Percentiles rank a stretch among this genome's conserved stretches.
These are phyloP conservation scores for Diaporthe destruens DNA, from an alignment of 2,329 filamentous ascomycete genomes.

Conservation along the genomic window DNA sequence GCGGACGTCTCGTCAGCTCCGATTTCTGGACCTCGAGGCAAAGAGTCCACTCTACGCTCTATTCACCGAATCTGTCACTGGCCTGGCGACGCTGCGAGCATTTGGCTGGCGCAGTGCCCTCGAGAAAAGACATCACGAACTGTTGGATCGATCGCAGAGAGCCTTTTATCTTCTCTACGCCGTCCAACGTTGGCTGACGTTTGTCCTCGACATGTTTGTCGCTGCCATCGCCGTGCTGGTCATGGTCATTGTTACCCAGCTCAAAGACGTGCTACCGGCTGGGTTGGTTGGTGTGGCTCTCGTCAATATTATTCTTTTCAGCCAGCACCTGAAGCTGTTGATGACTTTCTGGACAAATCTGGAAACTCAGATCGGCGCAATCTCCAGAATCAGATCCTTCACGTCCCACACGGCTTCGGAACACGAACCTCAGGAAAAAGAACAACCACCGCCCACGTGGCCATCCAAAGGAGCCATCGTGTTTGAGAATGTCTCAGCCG, in stretches of 20 bases:
- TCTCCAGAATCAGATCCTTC: conserved; percentile 61
- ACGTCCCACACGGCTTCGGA: neutral
- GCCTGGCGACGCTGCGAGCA: conserved; percentile 64
- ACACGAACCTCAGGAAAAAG: conserved; percentile 15
- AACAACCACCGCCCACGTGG: conserved; percentile 48
- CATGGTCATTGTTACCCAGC: conserved; percentile 57
- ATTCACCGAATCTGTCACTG: conserved; percentile 62
- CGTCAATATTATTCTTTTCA: conserved; percentile 29
- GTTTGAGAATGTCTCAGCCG: conserved; percentile 49
- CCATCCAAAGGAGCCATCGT: conserved; percentile 50
- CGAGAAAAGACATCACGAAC: conserved; percentile 57
- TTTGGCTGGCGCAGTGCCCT: conserved; percentile 65
- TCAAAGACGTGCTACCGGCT: conserved; percentile 46
- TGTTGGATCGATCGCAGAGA: conserved; percentile 66
- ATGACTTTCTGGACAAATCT: conserved; percentile 66
- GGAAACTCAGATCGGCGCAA: conserved; percentile 69
- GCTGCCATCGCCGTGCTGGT: conserved; percentile 53
- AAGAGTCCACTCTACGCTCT: conserved; percentile 62
- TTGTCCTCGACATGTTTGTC: conserved; percentile 64
- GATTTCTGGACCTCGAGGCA: conserved; percentile 65
- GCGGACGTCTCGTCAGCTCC: conserved; percentile 64
- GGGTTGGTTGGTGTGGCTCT: conserved; percentile 36
- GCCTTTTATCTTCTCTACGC: conserved; percentile 69
- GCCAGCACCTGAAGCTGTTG: conserved; percentile 57
- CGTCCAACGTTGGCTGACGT: conserved; percentile 68